Evolutionary conservation across 805 yeast genomes (phyloP), one percentile per base, ranked within the genome.

Genomic region (Alloascoidea hylecoeti): DNA sequence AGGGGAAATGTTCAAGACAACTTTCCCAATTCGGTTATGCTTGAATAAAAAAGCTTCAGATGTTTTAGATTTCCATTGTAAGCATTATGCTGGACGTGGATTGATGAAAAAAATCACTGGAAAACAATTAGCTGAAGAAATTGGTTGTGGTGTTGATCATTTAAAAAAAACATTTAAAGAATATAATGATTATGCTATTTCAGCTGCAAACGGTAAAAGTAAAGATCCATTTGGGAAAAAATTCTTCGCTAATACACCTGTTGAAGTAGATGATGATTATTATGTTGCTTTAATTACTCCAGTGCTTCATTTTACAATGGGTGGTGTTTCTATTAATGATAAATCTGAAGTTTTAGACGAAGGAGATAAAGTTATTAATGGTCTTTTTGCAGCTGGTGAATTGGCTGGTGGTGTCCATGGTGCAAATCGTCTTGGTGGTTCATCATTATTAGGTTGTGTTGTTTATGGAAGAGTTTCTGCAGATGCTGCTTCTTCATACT

Each of bases 301-400:
- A 30, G 74, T 71, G 40, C 57, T 75, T 35, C 82, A 75, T 49
- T 75, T 75, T 51, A 72, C 81, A 13, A 75, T 75, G 81, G 82
- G 82, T 18, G 82, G 82, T 12, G 70, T 71, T 35, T 65, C 68
- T 48, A 70, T 73, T 46, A 66, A 70, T 46, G 63, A 63, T 35
- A 54, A 61, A 34, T 57, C 72, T 1, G 52, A 66, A 50, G 48
- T 57, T 42, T 38, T 66, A 39, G 44, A 58, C n/a, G 47, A 42
- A 18, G 53, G 54, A 5, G 35, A 44, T 16, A 40, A 40, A 35
- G 42, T 38, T 15, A 50, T 68, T n/a, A 51, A 51, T 2, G 67
- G 70, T 18, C 51, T 72, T 6, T 72, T 56, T 51, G 78, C 78
- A 1, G 66, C 68, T 34, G 80, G 79, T 1, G 78, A 73, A 46